A percentile compares a stretch with the other conserved stretches of the same genome.
These are phyloP conservation scores for Paraphysoderma sedebokerense DNA, from an alignment of 371 early-diverging fungal genomes.

Conservation along the genomic window DNA sequence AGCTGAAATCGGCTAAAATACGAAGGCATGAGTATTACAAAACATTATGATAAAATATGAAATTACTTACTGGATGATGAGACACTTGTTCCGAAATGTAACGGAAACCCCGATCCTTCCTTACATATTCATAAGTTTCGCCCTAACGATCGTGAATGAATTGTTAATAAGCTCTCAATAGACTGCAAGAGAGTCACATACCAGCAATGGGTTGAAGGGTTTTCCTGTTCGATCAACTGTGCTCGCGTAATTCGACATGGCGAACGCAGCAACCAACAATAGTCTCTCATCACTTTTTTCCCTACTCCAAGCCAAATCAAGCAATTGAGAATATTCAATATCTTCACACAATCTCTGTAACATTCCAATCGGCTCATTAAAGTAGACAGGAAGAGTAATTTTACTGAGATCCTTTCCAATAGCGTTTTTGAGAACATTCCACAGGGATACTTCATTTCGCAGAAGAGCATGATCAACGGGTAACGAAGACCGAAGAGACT, in stretches of 20 bases:
- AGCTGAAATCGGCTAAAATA: conserved; percentile 48
- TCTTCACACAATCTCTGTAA: conserved; percentile 68
- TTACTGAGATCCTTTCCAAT: conserved; percentile 69
- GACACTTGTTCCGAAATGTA: conserved; percentile 69
- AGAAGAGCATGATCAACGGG: conserved; percentile 22
- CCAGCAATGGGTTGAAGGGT: conserved; percentile 73
- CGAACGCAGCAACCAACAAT: conserved; percentile 61
- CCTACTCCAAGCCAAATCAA: conserved; percentile 43
- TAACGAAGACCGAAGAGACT: conserved; percentile 13
- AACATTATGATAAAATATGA: background rate
- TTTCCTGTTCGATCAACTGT: conserved; percentile 57
- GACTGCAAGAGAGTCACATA: conserved; percentile 4
- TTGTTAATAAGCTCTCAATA: background rate
- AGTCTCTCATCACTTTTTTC: conserved; percentile 42
- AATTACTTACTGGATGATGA: conserved; percentile 51
- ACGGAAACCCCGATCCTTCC: conserved; percentile 53
- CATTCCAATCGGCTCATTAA: conserved; percentile 72
- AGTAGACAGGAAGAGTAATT: conserved; percentile 65
- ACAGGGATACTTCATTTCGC: conserved; percentile 28
- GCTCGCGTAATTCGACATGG: conserved; percentile 61
- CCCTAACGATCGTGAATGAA: conserved; percentile 15
- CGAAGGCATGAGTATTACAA: background rate
- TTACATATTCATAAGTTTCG: conserved; percentile 68
- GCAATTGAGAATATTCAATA: conserved; percentile 57
- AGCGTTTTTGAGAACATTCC: conserved; percentile 58